Conservation (phyloP, 129 eudicot species). For the Tanacetum coccineum region DNA sequence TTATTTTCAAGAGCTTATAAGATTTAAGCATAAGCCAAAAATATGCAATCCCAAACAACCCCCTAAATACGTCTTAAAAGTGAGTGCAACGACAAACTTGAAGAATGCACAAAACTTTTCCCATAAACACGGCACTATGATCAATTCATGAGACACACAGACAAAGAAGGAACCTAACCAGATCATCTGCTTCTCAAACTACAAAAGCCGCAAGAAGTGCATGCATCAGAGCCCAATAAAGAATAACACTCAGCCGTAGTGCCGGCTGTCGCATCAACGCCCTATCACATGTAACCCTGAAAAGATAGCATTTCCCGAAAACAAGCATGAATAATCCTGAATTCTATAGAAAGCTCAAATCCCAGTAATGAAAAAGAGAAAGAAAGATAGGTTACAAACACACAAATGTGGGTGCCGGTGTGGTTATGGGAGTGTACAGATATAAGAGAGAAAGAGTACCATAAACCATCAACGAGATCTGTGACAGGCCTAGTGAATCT, state of each 20-base stretch:
- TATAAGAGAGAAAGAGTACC: conserved; percentile 38
- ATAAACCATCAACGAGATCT: conserved; percentile 86
- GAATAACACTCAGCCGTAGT: conserved; percentile 77
- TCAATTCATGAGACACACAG: conserved; percentile 4
- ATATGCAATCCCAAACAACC: no score
- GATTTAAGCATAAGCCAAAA: no score
- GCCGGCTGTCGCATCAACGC: conserved; percentile 93
- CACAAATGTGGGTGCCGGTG: neutral
- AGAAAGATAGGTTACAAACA: conserved; percentile 8
- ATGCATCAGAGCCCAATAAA: conserved; percentile 90
- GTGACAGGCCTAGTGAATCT: conserved; percentile 88
- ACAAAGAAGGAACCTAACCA: conserved; percentile 30
- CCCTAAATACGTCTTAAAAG: neutral
- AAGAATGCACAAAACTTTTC: neutral
- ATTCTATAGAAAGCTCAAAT: neutral
- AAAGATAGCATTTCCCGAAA: conserved; percentile 5
- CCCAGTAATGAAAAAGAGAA: conserved; percentile 4
- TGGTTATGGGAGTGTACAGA: neutral
- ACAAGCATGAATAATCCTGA: neutral
- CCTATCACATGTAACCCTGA: conserved; percentile 95
- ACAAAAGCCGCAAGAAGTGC: conserved; percentile 79
- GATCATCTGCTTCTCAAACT: conserved; percentile 48
- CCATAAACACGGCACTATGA: conserved; percentile 12
- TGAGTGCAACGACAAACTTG: neutral
- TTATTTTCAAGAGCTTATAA: no score